Evolutionary conservation across 2,329 filamentous ascomycete species (phyloP).

Genomic region (Cladosporium cucumerinum): DNA sequence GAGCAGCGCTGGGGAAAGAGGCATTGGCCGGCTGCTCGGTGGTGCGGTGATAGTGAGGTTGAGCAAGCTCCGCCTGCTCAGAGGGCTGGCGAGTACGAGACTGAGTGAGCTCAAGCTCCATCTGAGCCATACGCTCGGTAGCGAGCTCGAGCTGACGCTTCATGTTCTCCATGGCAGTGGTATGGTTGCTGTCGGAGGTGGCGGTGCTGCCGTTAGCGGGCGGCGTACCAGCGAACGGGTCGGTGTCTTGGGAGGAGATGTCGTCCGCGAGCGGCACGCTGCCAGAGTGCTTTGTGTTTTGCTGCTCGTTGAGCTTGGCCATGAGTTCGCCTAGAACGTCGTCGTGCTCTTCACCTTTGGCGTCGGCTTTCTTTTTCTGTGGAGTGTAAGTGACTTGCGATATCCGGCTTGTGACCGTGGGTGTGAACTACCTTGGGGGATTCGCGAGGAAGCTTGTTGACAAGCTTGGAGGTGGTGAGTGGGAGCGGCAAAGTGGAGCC

Average conservation of each 20-base stretch:
- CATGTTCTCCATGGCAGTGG: constrained; percentile 38
- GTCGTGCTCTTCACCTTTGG: constrained; percentile 16
- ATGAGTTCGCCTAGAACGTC: constrained; percentile 65
- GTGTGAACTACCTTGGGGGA: constrained; percentile 21
- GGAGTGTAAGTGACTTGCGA: constrained; percentile 19
- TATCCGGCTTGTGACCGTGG: constrained; percentile 16
- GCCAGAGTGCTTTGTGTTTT: constrained; percentile 49
- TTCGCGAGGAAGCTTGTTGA: constrained; percentile 29
- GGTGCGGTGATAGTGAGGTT: constrained; percentile 59
- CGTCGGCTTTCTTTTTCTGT: constrained; percentile 6
- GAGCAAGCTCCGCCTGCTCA: constrained; percentile 59
- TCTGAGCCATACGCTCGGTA: constrained; percentile 65
- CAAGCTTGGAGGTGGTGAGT: constrained; percentile 37
- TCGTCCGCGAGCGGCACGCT: constrained; percentile 38
- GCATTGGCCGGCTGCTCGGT: constrained; percentile 48
- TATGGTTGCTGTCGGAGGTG: constrained; percentile 33
- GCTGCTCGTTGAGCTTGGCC: constrained; percentile 70
- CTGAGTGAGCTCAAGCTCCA: constrained; percentile 68
- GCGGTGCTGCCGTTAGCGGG: constrained; percentile 23
- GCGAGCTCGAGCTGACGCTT: constrained; percentile 70
- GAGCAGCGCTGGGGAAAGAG: constrained; percentile 29
- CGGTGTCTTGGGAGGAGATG: constrained; percentile 30
- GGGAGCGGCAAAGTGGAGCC: constrained; percentile 27
- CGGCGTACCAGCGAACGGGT: constrained; percentile 31
- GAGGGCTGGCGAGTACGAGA: constrained; percentile 60